phyloP scores from a whole-genome alignment of 129 eudicot genomes.

The Centaurea solstitialis region DNA sequence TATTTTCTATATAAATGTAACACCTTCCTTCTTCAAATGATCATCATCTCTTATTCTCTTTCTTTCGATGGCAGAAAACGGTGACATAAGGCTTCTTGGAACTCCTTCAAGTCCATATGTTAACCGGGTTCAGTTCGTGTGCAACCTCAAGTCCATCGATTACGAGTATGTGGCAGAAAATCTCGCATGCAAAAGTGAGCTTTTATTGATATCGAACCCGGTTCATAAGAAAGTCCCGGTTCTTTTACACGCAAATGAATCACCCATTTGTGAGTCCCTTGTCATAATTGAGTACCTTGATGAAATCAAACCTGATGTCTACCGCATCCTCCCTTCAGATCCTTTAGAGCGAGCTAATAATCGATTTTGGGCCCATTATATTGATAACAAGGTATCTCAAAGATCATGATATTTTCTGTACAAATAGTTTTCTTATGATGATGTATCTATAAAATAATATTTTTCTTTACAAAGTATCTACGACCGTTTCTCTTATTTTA shows the following conservation, averaged over 20 bases:
- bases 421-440: too few species aligned
- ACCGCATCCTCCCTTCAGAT: constrained; percentile 48
- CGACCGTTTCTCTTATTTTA: too few species aligned
- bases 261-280: constrained; percentile 44
- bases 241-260: background rate
- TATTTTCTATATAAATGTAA: too few species aligned
- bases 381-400: constrained; percentile 49
- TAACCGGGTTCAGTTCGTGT: background rate
- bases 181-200: background rate
- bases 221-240: background rate
- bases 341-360: constrained; percentile 45
- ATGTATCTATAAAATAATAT: too few species aligned
- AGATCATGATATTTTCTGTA: background rate
- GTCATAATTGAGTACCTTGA: constrained; percentile 47
- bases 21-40: background rate
- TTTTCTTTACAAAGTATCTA: background rate
- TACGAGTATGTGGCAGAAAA: background rate
- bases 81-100: background rate
- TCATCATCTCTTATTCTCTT: background rate
- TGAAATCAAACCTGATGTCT: constrained; percentile 26
- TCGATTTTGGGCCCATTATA: constrained; percentile 45
- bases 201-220: background rate
- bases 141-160: background rate
- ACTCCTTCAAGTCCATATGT: background rate
- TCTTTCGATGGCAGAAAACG: background rate